These are phyloP conservation scores for Rhizopogon sp. DNA, from an alignment of 768 basidiomycete genomes.

Conservation along the genomic window DNA sequence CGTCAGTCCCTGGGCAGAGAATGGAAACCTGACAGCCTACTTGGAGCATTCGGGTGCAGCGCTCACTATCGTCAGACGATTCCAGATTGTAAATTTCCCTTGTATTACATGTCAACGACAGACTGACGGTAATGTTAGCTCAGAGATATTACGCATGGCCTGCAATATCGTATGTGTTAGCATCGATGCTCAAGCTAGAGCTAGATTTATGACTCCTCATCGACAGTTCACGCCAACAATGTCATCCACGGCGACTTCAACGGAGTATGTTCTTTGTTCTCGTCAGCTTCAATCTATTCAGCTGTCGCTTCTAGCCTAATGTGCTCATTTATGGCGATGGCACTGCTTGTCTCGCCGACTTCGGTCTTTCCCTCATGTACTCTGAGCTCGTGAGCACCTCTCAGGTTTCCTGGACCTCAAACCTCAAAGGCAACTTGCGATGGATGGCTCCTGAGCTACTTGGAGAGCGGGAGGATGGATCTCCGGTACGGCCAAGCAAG, in stretches of 20 bases:
- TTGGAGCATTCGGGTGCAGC: conserved; percentile 10
- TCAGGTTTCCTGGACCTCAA: conserved; percentile 20
- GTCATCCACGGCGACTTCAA: conserved; percentile 44
- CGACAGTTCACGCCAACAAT: conserved; percentile 5
- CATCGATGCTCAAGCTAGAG: background rate
- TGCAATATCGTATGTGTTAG: conserved; percentile 11
- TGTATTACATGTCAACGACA: background rate
- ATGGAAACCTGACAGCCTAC: conserved; percentile 21
- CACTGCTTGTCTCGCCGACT: conserved; percentile 30
- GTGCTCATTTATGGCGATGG: conserved; percentile 28
- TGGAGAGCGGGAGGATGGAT: conserved; percentile 22
- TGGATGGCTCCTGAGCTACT: conserved; percentile 45
- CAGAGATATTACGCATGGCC: conserved; percentile 9
- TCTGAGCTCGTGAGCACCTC: conserved; percentile 14
- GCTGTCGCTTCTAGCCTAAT: conserved; percentile 21
- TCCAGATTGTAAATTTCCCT: conserved; percentile 11
- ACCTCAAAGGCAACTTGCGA: conserved; percentile 40
- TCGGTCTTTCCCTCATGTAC: conserved; percentile 30
- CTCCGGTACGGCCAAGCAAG: conserved; percentile 2
- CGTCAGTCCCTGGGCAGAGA: conserved; percentile 32
- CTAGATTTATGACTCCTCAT: background rate
- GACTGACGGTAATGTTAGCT: background rate
- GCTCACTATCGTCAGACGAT: background rate
- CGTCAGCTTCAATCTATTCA: background rate
- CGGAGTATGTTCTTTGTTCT: conserved; percentile 25